These are phyloP conservation scores for Lentinula lateritia DNA, from an alignment of 768 basidiomycete genomes.

Conservation along the genomic window DNA sequence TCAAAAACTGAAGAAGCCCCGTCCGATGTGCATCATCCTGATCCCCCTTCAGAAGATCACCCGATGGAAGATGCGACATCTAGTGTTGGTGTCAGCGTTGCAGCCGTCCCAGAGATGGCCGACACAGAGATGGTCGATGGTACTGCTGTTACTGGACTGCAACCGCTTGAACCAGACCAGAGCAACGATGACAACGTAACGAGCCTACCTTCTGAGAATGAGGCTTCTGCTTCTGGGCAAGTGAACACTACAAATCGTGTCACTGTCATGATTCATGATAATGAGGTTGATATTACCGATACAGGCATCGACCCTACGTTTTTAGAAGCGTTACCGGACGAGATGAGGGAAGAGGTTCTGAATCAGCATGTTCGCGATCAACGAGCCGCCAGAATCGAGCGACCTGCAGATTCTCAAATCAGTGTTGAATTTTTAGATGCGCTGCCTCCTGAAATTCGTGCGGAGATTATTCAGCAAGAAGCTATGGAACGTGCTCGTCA, in stretches of 20 bases:
- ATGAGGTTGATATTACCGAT: conserved; percentile 93
- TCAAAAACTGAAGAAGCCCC: too few species aligned
- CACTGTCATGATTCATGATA: conserved; percentile 89
- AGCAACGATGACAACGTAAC: conserved; percentile 7
- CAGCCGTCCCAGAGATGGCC: not conserved
- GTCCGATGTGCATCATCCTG: not conserved
- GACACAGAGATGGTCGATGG: conserved; percentile 54
- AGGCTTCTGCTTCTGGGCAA: conserved; percentile 20
- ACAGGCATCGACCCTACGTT: conserved; percentile 98
- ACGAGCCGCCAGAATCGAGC: conserved; percentile 68
- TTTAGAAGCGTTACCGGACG: conserved; percentile 94
- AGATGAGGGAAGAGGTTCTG: conserved; percentile 97
- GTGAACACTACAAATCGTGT: conserved; percentile 50
- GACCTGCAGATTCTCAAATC: conserved; percentile 81
- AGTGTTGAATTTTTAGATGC: conserved; percentile 95
- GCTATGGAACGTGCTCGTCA: conserved; percentile 74
- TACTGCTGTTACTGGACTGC: conserved; percentile 12
- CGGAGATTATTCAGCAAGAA: conserved; percentile 96
- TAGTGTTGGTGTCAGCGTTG: conserved; percentile 14
- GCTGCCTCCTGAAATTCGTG: conserved; percentile 91
- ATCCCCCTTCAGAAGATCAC: conserved; percentile 17
- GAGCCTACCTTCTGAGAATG: conserved; percentile 9
- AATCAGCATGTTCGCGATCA: conserved; percentile 96
- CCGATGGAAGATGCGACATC: conserved; percentile 20
- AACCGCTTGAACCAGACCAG: not conserved